These are phyloP conservation scores for Cladosporium sp. DNA, from an alignment of 2,329 filamentous ascomycete species.

Conservation along the genomic window DNA sequence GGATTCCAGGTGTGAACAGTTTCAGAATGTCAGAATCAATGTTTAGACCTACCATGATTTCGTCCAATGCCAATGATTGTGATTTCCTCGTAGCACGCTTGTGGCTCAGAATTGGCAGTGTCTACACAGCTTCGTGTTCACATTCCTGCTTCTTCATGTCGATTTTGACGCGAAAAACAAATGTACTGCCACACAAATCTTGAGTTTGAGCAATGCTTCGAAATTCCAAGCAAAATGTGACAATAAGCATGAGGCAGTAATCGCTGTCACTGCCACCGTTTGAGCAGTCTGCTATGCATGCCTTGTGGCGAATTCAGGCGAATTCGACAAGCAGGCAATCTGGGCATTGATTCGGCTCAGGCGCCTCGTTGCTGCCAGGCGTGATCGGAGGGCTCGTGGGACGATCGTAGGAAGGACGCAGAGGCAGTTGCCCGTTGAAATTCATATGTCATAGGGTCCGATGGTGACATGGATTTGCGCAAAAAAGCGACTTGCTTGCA, in stretches of 20 bases:
- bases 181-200: not conserved
- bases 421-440: not conserved
- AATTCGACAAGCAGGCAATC: not conserved
- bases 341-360: not conserved
- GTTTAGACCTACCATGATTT: not conserved
- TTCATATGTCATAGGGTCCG: slow-evolving; percentile 7
- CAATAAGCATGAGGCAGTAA: not conserved
- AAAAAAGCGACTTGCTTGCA: not conserved
- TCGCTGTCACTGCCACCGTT: not conserved
- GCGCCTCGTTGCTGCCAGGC: slow-evolving; percentile 5
- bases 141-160: not conserved
- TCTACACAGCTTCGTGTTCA: not conserved
- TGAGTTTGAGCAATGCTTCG: not conserved
- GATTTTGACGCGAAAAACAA: not conserved
- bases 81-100: not conserved
- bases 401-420: slow-evolving; percentile 1
- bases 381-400: not conserved
- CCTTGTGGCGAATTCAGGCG: not conserved
- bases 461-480: not conserved
- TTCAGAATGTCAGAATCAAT: not conserved
- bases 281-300: not conserved
- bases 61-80: not conserved
- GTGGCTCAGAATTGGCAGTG: not conserved
- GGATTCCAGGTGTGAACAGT: not conserved
- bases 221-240: not conserved